A percentile compares a stretch with the other conserved stretches of the same genome.
Conservation (phyloP, 495 filamentous ascomycete genomes). For the Daldinia bambusicola region DNA sequence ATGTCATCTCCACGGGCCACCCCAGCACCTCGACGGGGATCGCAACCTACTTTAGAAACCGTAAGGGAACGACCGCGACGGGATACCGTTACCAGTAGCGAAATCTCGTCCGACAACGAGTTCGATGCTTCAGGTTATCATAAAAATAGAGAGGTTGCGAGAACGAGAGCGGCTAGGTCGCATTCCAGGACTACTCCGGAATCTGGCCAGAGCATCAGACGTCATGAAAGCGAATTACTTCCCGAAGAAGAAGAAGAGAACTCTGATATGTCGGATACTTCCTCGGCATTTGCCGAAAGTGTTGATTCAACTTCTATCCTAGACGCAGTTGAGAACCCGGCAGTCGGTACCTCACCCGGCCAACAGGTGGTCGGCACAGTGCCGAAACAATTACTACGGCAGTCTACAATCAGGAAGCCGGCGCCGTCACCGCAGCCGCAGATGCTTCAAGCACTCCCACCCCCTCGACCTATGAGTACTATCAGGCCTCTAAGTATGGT, state of each 20-base stretch:
- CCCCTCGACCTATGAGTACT: slow-evolving; percentile 89
- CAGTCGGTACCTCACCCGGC: slow-evolving; percentile 58
- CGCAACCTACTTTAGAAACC: slow-evolving; percentile 77
- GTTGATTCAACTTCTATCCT: slow-evolving; percentile 65
- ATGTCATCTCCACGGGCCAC: slow-evolving; percentile 49
- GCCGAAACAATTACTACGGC: slow-evolving; percentile 62
- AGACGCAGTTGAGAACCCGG: slow-evolving; percentile 58
- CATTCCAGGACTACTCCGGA: slow-evolving; percentile 59
- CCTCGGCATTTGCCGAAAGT: slow-evolving; percentile 63
- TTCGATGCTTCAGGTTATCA: slow-evolving; percentile 74
- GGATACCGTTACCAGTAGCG: slow-evolving; percentile 91
- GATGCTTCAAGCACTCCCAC: slow-evolving; percentile 79
- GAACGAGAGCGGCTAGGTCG: slow-evolving; percentile 49
- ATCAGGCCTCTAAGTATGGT: slow-evolving; percentile 82
- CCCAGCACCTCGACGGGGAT: slow-evolving; percentile 67
- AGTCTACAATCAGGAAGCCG: slow-evolving; percentile 58
- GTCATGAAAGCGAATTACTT: slow-evolving; percentile 65
- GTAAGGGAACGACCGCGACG: slow-evolving; percentile 78
- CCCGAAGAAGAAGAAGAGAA: slow-evolving; percentile 68
- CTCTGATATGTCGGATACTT: slow-evolving; percentile 65
- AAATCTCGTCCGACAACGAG: slow-evolving; percentile 91
- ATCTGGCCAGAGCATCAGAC: slow-evolving; percentile 53
- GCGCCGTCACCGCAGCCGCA: slow-evolving; percentile 63
- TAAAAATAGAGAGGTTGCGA: slow-evolving; percentile 62
- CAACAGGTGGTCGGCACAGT: slow-evolving; percentile 64